A percentile compares a stretch with the other conserved stretches of the same genome.
These are phyloP conservation scores for Luzula sylvatica DNA, from an alignment of 176 grass and related monocot genomes.

Conservation along the genomic window DNA sequence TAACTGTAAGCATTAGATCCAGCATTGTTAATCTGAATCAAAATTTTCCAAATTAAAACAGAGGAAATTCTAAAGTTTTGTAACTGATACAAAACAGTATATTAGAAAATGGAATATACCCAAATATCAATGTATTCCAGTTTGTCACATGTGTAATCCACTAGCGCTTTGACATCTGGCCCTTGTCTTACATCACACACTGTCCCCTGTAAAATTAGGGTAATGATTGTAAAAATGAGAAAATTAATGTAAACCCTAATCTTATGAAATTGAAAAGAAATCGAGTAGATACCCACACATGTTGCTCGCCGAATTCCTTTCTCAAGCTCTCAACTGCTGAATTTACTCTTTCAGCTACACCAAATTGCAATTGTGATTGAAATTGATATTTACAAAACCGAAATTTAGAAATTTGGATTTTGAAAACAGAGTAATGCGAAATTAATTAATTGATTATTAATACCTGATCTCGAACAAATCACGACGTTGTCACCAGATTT, in stretches of 20 bases:
- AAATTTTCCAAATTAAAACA: slow-evolving; percentile 8
- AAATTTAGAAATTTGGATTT: neutral
- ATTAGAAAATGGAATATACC: slow-evolving; percentile 33
- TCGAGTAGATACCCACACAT: slow-evolving; percentile 87
- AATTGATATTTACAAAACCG: slow-evolving; percentile 2
- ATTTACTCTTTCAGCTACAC: slow-evolving; percentile 63
- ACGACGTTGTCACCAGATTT: slow-evolving; percentile 81
- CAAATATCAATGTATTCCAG: slow-evolving; percentile 88
- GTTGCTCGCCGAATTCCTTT: slow-evolving; percentile 74
- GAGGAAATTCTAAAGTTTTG: neutral
- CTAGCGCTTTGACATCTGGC: slow-evolving; percentile 82
- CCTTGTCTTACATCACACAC: slow-evolving; percentile 88
- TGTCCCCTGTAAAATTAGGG: slow-evolving; percentile 54
- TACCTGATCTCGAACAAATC: slow-evolving; percentile 91
- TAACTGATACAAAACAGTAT: too few relatives aligned
- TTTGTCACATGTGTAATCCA: slow-evolving; percentile 52
- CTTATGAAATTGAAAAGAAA: slow-evolving; percentile 20
- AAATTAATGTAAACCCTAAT: neutral
- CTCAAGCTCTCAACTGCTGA: slow-evolving; percentile 45
- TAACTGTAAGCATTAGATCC: slow-evolving; percentile 97
- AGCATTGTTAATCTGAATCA: slow-evolving; percentile 88
- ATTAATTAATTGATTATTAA: slow-evolving; percentile 11
- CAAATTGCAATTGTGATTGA: neutral
- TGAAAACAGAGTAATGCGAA: neutral
- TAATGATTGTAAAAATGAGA: too few relatives aligned